These are phyloP conservation scores for Bullera alba DNA, from an alignment of 768 basidiomycete species.

Conservation along the genomic window DNA sequence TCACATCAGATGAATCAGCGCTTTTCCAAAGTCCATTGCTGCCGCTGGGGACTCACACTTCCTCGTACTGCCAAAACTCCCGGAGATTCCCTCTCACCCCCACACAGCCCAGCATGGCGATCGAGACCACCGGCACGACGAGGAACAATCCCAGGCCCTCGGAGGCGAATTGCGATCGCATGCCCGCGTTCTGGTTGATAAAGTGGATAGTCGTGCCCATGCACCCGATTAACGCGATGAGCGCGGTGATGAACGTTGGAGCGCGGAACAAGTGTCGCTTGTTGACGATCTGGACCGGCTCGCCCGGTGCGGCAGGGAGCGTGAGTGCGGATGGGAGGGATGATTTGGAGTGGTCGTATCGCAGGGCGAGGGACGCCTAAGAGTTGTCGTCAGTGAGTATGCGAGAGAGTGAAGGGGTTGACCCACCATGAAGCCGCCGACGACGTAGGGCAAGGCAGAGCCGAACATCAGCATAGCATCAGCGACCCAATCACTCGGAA, in stretches of 20 bases:
- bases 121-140: background rate
- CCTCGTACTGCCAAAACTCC: slow-evolving; percentile 1
- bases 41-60: too few relatives aligned
- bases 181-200: background rate
- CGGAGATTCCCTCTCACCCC: background rate
- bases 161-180: background rate
- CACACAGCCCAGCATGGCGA: background rate
- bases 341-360: background rate
- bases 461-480: background rate
- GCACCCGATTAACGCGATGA: background rate
- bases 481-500: background rate
- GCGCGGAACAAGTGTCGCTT: background rate
- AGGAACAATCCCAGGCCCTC: background rate
- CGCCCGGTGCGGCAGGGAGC: background rate
- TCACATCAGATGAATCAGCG: background rate
- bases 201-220: background rate
- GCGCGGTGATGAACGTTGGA: background rate
- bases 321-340: background rate
- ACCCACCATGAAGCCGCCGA: too few relatives aligned
- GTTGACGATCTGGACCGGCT: background rate
- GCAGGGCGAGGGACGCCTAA: background rate
- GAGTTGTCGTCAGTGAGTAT: too few relatives aligned
- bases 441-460: background rate
- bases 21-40: too few relatives aligned
- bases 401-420: too few relatives aligned